phyloP scores from a whole-genome alignment of 83 land plant species.

The Diphasiastrum complanatum region DNA sequence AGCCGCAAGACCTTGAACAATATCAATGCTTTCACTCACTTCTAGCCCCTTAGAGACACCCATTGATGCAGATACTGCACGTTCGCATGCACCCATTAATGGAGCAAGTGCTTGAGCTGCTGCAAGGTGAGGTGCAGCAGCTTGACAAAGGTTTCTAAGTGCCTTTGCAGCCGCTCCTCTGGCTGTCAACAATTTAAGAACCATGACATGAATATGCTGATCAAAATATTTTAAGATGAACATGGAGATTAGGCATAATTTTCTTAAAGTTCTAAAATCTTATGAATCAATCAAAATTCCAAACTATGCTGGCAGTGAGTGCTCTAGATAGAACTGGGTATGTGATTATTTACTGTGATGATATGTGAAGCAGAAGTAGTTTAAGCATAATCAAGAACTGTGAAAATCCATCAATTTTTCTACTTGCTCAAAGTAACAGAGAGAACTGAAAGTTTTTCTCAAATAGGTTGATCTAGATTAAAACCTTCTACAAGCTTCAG shows the following conservation, averaged over 20 bases:
- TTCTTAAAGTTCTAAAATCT: too few species aligned
- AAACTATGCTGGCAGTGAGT: not conserved
- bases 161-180: constrained; percentile 18
- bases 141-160: constrained; percentile 14
- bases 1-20: constrained; percentile 29
- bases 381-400: too few species aligned
- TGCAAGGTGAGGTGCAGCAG: constrained; percentile 19
- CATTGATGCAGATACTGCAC: constrained; percentile 15
- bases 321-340: not conserved
- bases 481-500: too few species aligned
- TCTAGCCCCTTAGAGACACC: constrained; percentile 18
- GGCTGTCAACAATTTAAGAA: too few species aligned
- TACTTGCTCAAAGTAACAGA: not conserved
- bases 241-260: too few species aligned
- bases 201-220: too few species aligned
- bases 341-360: too few species aligned
- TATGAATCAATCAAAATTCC: not conserved
- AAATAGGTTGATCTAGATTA: too few species aligned
- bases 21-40: constrained; percentile 6
- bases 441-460: not conserved
- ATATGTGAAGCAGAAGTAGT: too few species aligned
- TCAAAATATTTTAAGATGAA: too few species aligned
- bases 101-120: constrained; percentile 12
- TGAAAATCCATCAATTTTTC: too few species aligned
- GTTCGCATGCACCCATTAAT: constrained; percentile 28